Percentiles rank a stretch among this genome's conserved stretches.
These are phyloP conservation scores for Leptographium galeiforme DNA, from an alignment of 2,329 filamentous ascomycete species.

Conservation along the genomic window DNA sequence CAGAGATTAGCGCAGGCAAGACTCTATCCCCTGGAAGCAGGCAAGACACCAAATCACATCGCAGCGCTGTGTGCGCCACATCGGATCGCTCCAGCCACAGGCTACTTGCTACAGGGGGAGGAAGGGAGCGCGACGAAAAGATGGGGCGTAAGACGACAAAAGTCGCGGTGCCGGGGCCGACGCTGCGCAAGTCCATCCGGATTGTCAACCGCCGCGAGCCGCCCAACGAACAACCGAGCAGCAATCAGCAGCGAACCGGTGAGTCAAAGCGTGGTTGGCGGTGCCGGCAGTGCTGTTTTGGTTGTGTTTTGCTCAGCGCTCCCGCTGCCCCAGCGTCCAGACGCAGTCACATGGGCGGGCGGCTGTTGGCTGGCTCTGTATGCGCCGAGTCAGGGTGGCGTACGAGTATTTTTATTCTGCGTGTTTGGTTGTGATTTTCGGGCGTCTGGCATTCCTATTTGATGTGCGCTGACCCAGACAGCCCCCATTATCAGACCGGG, in stretches of 20 bases:
- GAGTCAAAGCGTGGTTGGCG: not conserved
- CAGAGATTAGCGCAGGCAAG: not conserved
- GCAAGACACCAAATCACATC: not conserved
- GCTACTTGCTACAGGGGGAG: not conserved
- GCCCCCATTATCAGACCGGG: not conserved
- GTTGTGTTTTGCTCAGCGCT: not conserved
- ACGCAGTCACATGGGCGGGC: too few relatives aligned
- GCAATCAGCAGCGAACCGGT: not conserved
- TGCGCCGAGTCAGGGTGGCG: too few relatives aligned
- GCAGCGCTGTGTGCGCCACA: not conserved
- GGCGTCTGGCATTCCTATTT: not conserved
- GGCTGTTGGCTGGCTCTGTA: too few relatives aligned
- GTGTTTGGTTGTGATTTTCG: not conserved
- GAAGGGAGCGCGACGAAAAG: not conserved
- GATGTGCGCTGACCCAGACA: not conserved
- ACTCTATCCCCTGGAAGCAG: not conserved
- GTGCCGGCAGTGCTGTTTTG: not conserved
- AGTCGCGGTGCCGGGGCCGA: conserved; percentile 2
- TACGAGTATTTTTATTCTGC: too few relatives aligned
- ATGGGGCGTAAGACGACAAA: conserved; percentile 3
- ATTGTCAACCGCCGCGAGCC: conserved; percentile 3
- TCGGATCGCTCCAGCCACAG: conserved; percentile 1
- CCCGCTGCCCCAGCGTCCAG: too few relatives aligned
- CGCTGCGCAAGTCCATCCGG: conserved; percentile 7
- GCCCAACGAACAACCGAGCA: not conserved